Evolutionary conservation across 139 green algal species (phyloP).

Genomic region (Marvania coccoides): DNA sequence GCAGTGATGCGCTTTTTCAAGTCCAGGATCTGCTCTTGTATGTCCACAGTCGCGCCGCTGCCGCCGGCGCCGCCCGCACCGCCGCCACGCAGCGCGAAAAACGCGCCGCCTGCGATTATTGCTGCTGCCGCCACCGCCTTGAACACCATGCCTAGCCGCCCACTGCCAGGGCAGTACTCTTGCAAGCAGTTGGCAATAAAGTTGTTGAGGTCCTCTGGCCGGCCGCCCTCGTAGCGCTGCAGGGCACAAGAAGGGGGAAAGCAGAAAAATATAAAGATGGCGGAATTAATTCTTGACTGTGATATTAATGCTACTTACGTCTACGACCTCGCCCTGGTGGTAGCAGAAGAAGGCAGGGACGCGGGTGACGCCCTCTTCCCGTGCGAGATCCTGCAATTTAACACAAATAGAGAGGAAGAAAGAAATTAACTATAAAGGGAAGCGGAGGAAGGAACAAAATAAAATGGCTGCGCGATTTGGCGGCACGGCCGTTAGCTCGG

Average conservation of each 20-base stretch:
- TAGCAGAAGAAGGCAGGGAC: conserved; percentile 12
- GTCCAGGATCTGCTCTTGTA: neutral
- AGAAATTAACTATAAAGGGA: neutral
- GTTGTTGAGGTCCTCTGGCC: neutral
- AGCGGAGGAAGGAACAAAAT: too few species aligned
- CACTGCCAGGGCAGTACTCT: neutral
- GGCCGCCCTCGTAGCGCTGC: neutral
- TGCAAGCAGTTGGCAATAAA: neutral
- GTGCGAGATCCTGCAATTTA: conserved; percentile 5
- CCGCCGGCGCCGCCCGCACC: neutral
- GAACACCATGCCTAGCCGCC: neutral
- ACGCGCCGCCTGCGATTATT: neutral
- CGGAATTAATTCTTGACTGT: too few species aligned
- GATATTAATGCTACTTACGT: too few species aligned
- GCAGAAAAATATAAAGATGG: too few species aligned
- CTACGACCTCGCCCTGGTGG: neutral
- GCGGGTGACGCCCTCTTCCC: neutral
- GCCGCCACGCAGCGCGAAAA: neutral
- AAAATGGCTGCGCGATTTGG: too few species aligned
- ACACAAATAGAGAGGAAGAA: too few species aligned
- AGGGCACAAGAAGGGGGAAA: too few species aligned
- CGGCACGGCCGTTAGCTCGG: too few species aligned
- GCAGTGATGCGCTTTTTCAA: neutral
- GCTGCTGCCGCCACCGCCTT: neutral
- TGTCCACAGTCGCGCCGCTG: neutral